Evolutionary conservation across 495 filamentous ascomycete species (phyloP).

Genomic region (Tuber melanosporum): DNA sequence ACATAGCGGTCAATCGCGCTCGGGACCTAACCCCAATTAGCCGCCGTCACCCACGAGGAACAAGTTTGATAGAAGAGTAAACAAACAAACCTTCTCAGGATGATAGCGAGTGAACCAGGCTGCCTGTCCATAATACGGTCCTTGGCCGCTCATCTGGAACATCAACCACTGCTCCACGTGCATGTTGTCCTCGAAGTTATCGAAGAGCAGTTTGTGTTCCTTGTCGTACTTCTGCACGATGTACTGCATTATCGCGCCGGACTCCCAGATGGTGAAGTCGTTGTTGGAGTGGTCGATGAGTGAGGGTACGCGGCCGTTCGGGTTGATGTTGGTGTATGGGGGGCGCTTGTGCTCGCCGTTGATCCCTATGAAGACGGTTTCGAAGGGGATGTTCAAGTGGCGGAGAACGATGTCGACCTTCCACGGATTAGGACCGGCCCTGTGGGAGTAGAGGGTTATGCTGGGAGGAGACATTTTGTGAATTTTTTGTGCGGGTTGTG

Average conservation of each 20-base stretch:
- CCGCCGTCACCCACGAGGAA: too few relatives aligned
- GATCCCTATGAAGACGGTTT: slow-evolving; percentile 36
- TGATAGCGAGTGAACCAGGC: slow-evolving; percentile 53
- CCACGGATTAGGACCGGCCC: slow-evolving; percentile 55
- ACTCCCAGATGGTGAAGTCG: slow-evolving; percentile 61
- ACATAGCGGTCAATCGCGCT: slow-evolving; percentile 56
- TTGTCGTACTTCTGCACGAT: slow-evolving; percentile 64
- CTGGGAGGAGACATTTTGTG: slow-evolving; percentile 16
- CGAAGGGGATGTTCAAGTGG: slow-evolving; percentile 58
- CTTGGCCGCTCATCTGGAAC: slow-evolving; percentile 53
- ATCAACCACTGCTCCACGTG: slow-evolving; percentile 59
- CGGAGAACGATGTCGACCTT: slow-evolving; percentile 61
- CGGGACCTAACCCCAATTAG: slow-evolving; percentile 40
- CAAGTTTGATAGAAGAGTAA: too few relatives aligned
- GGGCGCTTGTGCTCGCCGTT: slow-evolving; percentile 43
- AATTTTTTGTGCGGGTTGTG: too few relatives aligned
- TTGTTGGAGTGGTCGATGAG: slow-evolving; percentile 64
- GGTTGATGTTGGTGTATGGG: slow-evolving; percentile 56
- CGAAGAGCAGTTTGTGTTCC: slow-evolving; percentile 54
- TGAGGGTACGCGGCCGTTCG: slow-evolving; percentile 61
- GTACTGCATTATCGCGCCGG: slow-evolving; percentile 67
- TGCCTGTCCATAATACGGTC: slow-evolving; percentile 39
- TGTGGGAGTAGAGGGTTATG: slow-evolving; percentile 43
- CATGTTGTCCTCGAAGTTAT: slow-evolving; percentile 47
- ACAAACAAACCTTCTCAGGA: slow-evolving; percentile 46